Conservation (phyloP, 768 basidiomycete genomes). For the Tephrocybe sp. region DNA sequence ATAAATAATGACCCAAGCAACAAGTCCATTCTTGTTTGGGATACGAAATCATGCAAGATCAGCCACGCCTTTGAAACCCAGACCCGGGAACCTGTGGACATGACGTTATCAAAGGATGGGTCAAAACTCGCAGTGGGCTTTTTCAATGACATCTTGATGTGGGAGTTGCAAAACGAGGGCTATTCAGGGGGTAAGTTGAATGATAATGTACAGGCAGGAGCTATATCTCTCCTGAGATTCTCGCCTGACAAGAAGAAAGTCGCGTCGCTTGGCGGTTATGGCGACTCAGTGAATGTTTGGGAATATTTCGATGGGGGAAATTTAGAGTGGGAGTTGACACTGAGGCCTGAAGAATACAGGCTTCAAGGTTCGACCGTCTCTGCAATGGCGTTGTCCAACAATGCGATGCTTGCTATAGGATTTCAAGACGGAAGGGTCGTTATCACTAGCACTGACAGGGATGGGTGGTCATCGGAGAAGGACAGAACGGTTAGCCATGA, state of each 20-base stretch:
- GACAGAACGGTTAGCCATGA: neutral
- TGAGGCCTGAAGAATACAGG: neutral
- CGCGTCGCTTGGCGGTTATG: slow-evolving; percentile 1
- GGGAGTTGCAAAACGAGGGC: neutral
- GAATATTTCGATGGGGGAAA: neutral
- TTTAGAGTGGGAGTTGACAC: neutral
- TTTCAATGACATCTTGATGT: neutral
- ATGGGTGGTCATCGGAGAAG: neutral
- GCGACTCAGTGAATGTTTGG: neutral
- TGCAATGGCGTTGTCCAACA: neutral
- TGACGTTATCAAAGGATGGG: neutral
- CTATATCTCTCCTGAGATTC: neutral
- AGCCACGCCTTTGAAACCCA: neutral
- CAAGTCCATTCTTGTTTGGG: neutral
- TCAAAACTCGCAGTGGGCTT: neutral
- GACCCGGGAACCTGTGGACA: neutral
- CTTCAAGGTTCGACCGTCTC: neutral
- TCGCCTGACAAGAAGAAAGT: neutral
- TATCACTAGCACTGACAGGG: neutral
- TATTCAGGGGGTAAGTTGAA: neutral
- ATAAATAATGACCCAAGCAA: neutral
- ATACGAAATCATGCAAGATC: neutral
- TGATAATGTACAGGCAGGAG: neutral
- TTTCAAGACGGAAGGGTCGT: slow-evolving; percentile 4
- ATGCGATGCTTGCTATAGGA: neutral